Evolutionary conservation across 495 filamentous ascomycete genomes (phyloP).

Genomic region (Saxophila tyrrhenica): DNA sequence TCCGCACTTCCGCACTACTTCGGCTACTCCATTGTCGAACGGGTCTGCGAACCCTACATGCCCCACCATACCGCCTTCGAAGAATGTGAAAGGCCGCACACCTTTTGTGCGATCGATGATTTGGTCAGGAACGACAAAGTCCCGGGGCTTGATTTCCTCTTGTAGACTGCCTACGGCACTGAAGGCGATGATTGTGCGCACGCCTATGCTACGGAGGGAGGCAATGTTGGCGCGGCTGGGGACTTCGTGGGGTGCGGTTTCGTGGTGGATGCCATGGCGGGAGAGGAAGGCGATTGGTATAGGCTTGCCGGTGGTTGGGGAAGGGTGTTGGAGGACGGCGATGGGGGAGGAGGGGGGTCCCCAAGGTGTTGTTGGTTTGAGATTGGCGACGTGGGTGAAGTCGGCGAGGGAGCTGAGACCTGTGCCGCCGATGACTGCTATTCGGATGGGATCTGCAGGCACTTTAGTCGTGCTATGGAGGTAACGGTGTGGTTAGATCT

Average conservation of each 20-base stretch:
- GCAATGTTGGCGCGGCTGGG: constrained; percentile 89
- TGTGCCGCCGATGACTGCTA: constrained; percentile 95
- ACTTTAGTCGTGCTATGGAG: background rate
- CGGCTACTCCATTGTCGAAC: constrained; percentile 68
- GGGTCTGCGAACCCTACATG: constrained; percentile 95
- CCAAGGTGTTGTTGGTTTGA: constrained; percentile 77
- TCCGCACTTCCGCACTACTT: constrained; percentile 60
- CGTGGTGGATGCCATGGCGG: constrained; percentile 79
- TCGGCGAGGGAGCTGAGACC: constrained; percentile 62
- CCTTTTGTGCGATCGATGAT: constrained; percentile 98
- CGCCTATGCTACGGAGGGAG: constrained; percentile 77
- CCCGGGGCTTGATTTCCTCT: constrained; percentile 83
- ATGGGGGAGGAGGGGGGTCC: constrained; percentile 83
- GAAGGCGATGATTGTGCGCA: constrained; percentile 84
- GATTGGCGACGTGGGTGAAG: constrained; percentile 68
- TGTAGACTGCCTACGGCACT: constrained; percentile 86
- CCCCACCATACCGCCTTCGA: constrained; percentile 83
- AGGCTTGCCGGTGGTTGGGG: constrained; percentile 41
- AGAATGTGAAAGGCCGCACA: constrained; percentile 75
- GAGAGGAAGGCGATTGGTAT: constrained; percentile 86
- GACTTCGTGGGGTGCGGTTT: constrained; percentile 85
- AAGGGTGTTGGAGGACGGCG: constrained; percentile 70
- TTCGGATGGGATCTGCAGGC: constrained; percentile 58
- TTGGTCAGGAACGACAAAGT: constrained; percentile 93
- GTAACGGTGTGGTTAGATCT: background rate